These are phyloP conservation scores for Phytophthora hibernalis DNA, from an alignment of 352 stramenopile species.

Conservation along the genomic window DNA sequence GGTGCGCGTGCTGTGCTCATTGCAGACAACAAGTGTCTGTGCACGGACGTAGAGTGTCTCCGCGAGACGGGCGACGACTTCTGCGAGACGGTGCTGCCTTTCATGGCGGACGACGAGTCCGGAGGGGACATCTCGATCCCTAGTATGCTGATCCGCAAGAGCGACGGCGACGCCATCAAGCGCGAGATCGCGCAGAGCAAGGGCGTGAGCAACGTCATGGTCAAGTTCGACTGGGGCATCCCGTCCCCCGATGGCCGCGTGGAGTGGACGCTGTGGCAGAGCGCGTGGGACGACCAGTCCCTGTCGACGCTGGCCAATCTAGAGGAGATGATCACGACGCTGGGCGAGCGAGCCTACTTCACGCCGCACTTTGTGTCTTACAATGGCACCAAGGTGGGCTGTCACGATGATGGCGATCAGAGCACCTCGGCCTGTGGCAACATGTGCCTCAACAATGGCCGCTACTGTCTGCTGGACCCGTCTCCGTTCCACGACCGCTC, in stretches of 20 bases:
- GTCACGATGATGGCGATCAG: slow-evolving; percentile 73
- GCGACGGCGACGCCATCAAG: slow-evolving; percentile 95
- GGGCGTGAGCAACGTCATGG: slow-evolving; percentile 92
- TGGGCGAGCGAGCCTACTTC: slow-evolving; percentile 95
- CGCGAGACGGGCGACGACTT: slow-evolving; percentile 75
- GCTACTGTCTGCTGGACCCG: slow-evolving; percentile 96
- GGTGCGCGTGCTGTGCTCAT: slow-evolving; percentile 96
- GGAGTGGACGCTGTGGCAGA: slow-evolving; percentile 98
- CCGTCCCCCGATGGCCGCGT: slow-evolving; percentile 95
- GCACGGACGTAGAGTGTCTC: slow-evolving; percentile 85
- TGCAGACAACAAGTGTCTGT: slow-evolving; percentile 97
- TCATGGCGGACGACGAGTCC: slow-evolving; percentile 95
- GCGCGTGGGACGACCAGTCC: slow-evolving; percentile 91
- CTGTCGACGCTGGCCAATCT: slow-evolving; percentile 82
- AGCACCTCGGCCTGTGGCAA: slow-evolving; percentile 91
- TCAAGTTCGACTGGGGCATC: slow-evolving; percentile 96
- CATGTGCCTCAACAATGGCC: slow-evolving; percentile 97
- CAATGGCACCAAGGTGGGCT: slow-evolving; percentile 94
- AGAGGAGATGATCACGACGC: slow-evolving; percentile 78
- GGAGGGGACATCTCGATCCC: slow-evolving; percentile 97
- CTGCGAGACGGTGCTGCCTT: slow-evolving; percentile 90
- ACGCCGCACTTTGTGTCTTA: slow-evolving; percentile 97
- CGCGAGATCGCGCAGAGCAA: slow-evolving; percentile 81
- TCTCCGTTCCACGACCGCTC: slow-evolving; percentile 95
- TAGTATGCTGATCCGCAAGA: slow-evolving; percentile 96